Conservation (phyloP, 164 flowering plant species). For the Chloranthus sessilifolius region DNA sequence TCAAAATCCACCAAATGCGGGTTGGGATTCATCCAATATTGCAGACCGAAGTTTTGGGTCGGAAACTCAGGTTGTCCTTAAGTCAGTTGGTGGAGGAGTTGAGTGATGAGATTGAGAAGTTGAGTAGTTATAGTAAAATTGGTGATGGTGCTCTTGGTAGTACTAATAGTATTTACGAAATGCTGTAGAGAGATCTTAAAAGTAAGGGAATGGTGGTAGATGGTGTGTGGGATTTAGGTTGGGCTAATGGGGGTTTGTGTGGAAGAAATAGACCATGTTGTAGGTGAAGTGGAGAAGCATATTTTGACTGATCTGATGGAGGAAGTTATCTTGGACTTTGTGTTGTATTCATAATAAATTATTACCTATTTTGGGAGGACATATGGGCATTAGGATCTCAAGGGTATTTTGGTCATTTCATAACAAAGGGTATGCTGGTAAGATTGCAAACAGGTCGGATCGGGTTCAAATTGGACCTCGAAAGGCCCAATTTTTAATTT, state of each 20-base stretch:
- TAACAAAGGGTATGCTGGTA: no score
- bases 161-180: slow-evolving; percentile 24
- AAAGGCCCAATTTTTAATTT: no score
- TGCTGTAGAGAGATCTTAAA: slow-evolving; percentile 50
- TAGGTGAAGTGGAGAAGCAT: slow-evolving; percentile 40
- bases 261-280: slow-evolving; percentile 42
- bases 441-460: no score
- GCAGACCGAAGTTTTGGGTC: neutral
- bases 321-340: slow-evolving; percentile 33
- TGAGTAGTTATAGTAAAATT: slow-evolving; percentile 28
- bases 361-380: no score
- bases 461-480: no score
- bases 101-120: slow-evolving; percentile 40
- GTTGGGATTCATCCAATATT: slow-evolving; percentile 7
- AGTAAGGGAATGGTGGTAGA: slow-evolving; percentile 26
- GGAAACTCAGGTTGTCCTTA: slow-evolving; percentile 22
- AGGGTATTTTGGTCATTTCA: no score
- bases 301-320: slow-evolving; percentile 45
- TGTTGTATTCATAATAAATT: no score
- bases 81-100: slow-evolving; percentile 51
- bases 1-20: slow-evolving; percentile 25
- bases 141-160: slow-evolving; percentile 15
- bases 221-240: slow-evolving; percentile 59
- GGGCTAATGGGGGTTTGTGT: slow-evolving; percentile 41
- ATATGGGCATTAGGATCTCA: no score